These are phyloP conservation scores for Colletotrichum aenigma DNA, from an alignment of 2,329 filamentous ascomycete species.

Conservation along the genomic window DNA sequence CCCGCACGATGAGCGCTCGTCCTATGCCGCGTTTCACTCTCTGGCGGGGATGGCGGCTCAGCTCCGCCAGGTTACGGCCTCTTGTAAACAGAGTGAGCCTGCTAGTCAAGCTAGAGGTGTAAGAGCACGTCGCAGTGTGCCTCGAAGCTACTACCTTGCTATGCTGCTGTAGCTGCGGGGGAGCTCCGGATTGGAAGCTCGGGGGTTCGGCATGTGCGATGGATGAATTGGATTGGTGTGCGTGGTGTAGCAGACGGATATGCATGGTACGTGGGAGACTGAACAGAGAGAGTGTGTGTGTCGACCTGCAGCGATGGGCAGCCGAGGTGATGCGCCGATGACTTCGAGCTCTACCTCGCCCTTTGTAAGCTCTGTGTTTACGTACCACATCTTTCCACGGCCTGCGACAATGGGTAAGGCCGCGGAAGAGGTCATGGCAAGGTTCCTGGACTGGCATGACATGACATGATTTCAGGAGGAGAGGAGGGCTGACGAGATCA, in stretches of 20 bases:
- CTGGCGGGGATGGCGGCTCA: neutral
- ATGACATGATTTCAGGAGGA: neutral
- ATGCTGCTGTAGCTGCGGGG: slow-evolving; percentile 1
- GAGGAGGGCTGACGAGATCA: neutral
- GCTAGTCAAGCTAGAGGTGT: neutral
- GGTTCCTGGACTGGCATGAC: neutral
- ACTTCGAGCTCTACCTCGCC: neutral
- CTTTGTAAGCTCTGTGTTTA: slow-evolving; percentile 9
- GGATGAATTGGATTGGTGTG: neutral
- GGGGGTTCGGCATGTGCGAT: slow-evolving; percentile 16
- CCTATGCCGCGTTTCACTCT: slow-evolving; percentile 1
- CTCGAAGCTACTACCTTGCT: slow-evolving; percentile 1
- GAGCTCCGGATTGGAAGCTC: neutral
- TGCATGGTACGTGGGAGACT: neutral
- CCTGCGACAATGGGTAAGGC: neutral
- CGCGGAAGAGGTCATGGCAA: slow-evolving; percentile 16
- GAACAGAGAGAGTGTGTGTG: neutral
- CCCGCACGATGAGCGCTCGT: slow-evolving; percentile 7
- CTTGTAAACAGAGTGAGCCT: neutral
- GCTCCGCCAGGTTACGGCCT: neutral
- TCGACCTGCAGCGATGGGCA: slow-evolving; percentile 5
- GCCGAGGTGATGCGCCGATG: slow-evolving; percentile 14
- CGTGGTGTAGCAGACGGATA: neutral
- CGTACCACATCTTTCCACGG: neutral
- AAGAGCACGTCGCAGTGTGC: neutral